Evolutionary conservation across 2,329 filamentous ascomycete genomes (phyloP).

Genomic region (Tolypocladium ophioglossoides): DNA sequence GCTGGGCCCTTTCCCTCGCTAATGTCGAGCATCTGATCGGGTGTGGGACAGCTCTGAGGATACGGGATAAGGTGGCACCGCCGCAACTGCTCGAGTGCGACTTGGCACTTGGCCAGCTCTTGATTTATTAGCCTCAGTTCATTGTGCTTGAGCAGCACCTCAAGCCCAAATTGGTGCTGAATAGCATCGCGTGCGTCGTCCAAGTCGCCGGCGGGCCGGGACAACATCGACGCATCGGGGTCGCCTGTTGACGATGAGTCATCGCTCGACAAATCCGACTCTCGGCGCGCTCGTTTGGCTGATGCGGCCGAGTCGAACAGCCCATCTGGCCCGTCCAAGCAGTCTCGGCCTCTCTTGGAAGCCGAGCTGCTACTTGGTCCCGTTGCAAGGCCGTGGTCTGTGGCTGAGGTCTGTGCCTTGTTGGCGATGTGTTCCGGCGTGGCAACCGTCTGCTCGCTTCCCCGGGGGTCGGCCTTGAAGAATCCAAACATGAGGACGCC

Average conservation of each 20-base stretch:
- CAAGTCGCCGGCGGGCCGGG: constrained; percentile 20
- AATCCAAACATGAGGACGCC: constrained; percentile 51
- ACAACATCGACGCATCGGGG: neutral
- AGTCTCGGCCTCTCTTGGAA: constrained; percentile 29
- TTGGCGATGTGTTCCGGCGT: constrained; percentile 22
- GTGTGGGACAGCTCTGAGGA: constrained; percentile 58
- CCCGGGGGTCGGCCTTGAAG: constrained; percentile 47
- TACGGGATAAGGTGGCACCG: constrained; percentile 89
- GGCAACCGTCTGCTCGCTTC: constrained; percentile 40
- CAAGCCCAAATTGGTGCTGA: constrained; percentile 78
- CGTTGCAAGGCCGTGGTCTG: constrained; percentile 8
- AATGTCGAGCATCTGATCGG: constrained; percentile 58
- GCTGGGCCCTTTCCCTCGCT: constrained; percentile 65
- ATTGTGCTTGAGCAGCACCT: constrained; percentile 88
- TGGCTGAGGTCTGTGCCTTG: constrained; percentile 18
- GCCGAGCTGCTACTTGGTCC: constrained; percentile 9
- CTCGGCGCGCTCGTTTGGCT: constrained; percentile 32
- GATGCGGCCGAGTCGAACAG: constrained; percentile 13
- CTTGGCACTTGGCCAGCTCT: constrained; percentile 90
- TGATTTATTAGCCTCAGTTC: constrained; percentile 91
- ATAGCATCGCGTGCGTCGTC: constrained; percentile 60
- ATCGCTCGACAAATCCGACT: constrained; percentile 8
- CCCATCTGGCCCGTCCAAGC: constrained; percentile 19
- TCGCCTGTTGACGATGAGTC: neutral
- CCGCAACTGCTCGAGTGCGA: constrained; percentile 85